phyloP scores from a whole-genome alignment of 2,329 filamentous ascomycete genomes.

The Aspergillus hortae region DNA sequence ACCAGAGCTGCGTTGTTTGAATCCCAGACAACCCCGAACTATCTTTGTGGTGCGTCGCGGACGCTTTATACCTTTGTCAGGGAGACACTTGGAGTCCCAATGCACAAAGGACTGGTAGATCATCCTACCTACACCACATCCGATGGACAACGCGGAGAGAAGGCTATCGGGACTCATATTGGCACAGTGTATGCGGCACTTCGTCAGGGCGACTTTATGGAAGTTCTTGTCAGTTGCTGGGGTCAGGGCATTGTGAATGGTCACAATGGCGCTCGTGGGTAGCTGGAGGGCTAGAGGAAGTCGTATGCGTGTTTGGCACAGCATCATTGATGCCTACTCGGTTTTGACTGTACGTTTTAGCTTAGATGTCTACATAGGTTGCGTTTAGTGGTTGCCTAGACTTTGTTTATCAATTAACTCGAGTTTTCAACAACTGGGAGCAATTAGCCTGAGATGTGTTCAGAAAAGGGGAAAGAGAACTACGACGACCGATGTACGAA shows the following conservation, averaged over 20 bases:
- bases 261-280: too few relatives aligned
- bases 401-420: too few relatives aligned
- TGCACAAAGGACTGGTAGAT: conserved; percentile 30
- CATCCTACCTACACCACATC: conserved; percentile 19
- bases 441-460: too few relatives aligned
- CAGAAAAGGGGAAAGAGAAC: too few relatives aligned
- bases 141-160: conserved; percentile 3
- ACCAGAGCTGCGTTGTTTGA: conserved; percentile 15
- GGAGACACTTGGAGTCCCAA: conserved; percentile 27
- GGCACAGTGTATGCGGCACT: conserved; percentile 23
- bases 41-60: conserved; percentile 29
- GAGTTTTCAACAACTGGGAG: too few relatives aligned
- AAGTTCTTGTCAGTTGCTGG: conserved; percentile 3
- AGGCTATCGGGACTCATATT: conserved; percentile 22
- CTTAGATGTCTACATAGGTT: too few relatives aligned
- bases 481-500: too few relatives aligned
- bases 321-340: too few relatives aligned
- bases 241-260: background rate
- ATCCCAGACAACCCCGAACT: conserved; percentile 8
- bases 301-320: too few relatives aligned
- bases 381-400: too few relatives aligned
- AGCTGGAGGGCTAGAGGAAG: too few relatives aligned
- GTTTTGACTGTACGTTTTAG: too few relatives aligned
- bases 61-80: conserved; percentile 36
- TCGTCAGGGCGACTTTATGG: conserved; percentile 14